A percentile compares a stretch with the other conserved stretches of the same genome.
Conservation (phyloP, 1,139 yeast species). For the Hanseniaspora gamundiae region DNA sequence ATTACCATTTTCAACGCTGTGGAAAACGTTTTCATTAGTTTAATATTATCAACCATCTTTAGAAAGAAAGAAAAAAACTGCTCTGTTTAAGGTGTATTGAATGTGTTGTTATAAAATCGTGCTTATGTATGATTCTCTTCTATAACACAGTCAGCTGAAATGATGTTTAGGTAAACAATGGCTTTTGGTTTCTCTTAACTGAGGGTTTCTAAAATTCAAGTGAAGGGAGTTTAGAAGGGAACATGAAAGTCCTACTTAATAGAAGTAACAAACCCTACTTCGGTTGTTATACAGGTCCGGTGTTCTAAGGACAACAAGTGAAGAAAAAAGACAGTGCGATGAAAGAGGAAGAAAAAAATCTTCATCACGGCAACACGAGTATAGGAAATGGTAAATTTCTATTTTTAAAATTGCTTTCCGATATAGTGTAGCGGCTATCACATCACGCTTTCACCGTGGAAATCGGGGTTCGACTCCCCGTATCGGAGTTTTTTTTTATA, state of each 20-base stretch:
- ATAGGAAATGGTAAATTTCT: too few relatives aligned
- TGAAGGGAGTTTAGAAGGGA: too few relatives aligned
- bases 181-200: too few relatives aligned
- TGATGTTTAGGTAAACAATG: too few relatives aligned
- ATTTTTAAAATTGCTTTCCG: neutral
- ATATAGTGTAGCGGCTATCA: constrained; percentile 4
- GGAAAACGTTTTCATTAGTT: neutral
- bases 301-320: neutral
- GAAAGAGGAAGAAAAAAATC: neutral
- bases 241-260: too few relatives aligned
- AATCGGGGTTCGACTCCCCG: constrained; percentile 5
- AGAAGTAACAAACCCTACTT: neutral
- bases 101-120: too few relatives aligned
- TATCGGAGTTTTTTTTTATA: constrained; percentile 2
- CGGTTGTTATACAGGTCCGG: too few relatives aligned
- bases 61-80: neutral
- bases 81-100: too few relatives aligned
- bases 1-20: constrained; percentile 47
- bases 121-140: too few relatives aligned
- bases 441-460: constrained; percentile 5
- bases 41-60: neutral
- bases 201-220: too few relatives aligned
- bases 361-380: too few relatives aligned
- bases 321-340: neutral
- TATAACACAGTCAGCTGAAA: too few relatives aligned